Percentiles rank a stretch among this genome's conserved stretches.
Evolutionary conservation across 176 grass and related monocot species (phyloP).

Genomic region (Oryza nivara): DNA sequence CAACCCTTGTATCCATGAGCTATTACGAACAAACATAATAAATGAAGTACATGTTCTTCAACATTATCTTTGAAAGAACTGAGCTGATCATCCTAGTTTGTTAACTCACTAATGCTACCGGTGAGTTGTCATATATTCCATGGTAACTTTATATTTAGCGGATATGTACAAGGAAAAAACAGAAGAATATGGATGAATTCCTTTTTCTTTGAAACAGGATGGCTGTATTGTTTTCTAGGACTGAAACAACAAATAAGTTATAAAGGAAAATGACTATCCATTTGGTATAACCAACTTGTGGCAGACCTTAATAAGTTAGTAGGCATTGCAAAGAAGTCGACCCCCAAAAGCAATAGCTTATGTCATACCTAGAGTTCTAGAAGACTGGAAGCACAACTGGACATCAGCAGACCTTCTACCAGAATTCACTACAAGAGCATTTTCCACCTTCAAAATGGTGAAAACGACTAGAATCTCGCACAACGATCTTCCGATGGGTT

Average conservation of each 20-base stretch:
- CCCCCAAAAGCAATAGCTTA: not conserved
- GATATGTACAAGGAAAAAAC: slow-evolving; percentile 25
- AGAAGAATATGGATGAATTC: not conserved
- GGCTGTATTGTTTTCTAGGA: slow-evolving; percentile 10
- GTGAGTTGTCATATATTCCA: not conserved
- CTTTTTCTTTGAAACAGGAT: not conserved
- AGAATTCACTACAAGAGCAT: slow-evolving; percentile 78
- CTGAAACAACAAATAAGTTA: slow-evolving; percentile 4
- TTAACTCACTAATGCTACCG: not conserved
- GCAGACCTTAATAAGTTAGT: not conserved
- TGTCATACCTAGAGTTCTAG: slow-evolving; percentile 30
- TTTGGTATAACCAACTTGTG: not conserved
- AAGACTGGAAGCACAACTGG: slow-evolving; percentile 21
- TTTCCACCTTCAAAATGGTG: slow-evolving; percentile 69
- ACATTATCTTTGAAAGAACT: not conserved
- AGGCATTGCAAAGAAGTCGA: slow-evolving; percentile 17
- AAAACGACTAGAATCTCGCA: slow-evolving; percentile 71
- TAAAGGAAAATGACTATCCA: slow-evolving; percentile 14
- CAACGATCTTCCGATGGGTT: slow-evolving; percentile 50
- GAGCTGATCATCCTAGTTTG: not conserved
- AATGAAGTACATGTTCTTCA: not conserved
- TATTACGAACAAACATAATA: not conserved
- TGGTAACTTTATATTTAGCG: not conserved
- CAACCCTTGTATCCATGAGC: not conserved
- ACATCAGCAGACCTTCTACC: slow-evolving; percentile 50